Evolutionary conservation across 2,329 filamentous ascomycete genomes (phyloP), one percentile per base, ranked within the genome.

Genomic region (Verticillium klebahnii): DNA sequence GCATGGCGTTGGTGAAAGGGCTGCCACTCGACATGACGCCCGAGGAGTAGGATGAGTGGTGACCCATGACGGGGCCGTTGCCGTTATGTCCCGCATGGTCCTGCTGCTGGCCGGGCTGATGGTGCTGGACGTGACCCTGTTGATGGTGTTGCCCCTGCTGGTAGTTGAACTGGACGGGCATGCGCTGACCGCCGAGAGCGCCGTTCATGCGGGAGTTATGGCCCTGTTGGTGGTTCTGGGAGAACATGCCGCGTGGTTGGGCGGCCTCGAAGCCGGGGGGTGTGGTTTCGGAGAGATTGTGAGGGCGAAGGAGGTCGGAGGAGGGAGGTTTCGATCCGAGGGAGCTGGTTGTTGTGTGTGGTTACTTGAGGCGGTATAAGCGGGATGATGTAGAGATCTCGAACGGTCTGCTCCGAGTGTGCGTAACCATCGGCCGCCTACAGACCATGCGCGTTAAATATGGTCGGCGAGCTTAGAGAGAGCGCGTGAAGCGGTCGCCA

Each of bases 121-220:
- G 86, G 66, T 89, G 83, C 68, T 90, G 88, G 9, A 85, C 78
- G 64, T 89, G 85, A 62, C 85, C 83, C 64, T 87, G 87, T 64
- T 89, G 86, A 62, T 88, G 84, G 67, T 84, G 80, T 67, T 82
- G 83, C 32, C 79, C 78, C 65, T 89, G 82, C 66, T 88, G 86
- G 69, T 85, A 91, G 72, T 85, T 88, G 77, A 91, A 91, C 71
- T 89, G 82, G 79, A 92, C 81, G 66, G 84, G 85, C 82, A 80
- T 77, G 66, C 78, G 81, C 67, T 84, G 82, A 66, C 86, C 84
- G 65, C 80, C 82, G 32, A 84, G 83, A 65, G 86, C 86, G 69
- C 89, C 89, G 72, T 92, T 93, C 76, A 92, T 84, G 77, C 91
- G 88, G 77, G 85, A 85, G 79, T 88, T 88, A 74, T 92, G 90